Conservation (phyloP, 2,329 filamentous ascomycete species). For the Fusarium decemcellulare region DNA sequence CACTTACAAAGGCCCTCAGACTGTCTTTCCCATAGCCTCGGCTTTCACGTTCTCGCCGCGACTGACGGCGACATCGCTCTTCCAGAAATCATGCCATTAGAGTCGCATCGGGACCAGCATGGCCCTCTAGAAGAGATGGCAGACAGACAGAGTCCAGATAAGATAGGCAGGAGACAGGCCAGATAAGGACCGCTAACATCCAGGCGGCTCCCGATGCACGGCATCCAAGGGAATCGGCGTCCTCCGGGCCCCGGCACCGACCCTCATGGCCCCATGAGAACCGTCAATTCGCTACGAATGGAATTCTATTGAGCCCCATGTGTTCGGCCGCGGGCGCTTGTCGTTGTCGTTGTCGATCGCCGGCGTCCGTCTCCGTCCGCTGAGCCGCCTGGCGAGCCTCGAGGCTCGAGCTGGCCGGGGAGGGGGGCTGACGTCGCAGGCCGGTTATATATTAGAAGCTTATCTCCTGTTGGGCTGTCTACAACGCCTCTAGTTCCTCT, state of each 20-base stretch:
- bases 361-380: slow-evolving; percentile 43
- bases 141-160: slow-evolving; percentile 16
- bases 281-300: slow-evolving; percentile 37
- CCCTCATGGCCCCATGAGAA: slow-evolving; percentile 42
- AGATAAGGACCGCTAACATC: slow-evolving; percentile 32
- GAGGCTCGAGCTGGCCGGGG: slow-evolving; percentile 14
- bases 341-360: slow-evolving; percentile 35
- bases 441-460: slow-evolving; percentile 38
- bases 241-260: slow-evolving; percentile 45
- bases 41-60: not conserved
- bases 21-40: not conserved
- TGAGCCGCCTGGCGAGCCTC: slow-evolving; percentile 31
- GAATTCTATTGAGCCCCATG: slow-evolving; percentile 4
- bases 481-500: not conserved
- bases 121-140: not conserved
- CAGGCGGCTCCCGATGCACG: slow-evolving; percentile 40
- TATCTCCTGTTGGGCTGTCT: slow-evolving; percentile 10
- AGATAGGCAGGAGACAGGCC: slow-evolving; percentile 13
- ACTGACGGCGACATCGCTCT: not conserved
- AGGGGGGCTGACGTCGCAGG: slow-evolving; percentile 37
- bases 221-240: slow-evolving; percentile 45
- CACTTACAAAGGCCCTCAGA: not conserved
- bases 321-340: slow-evolving; percentile 43
- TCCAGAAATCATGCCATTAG: slow-evolving; percentile 31
- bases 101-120: slow-evolving; percentile 24